Evolutionary conservation across 495 filamentous ascomycete species (phyloP).

Genomic region (Daldinia caldariorum): DNA sequence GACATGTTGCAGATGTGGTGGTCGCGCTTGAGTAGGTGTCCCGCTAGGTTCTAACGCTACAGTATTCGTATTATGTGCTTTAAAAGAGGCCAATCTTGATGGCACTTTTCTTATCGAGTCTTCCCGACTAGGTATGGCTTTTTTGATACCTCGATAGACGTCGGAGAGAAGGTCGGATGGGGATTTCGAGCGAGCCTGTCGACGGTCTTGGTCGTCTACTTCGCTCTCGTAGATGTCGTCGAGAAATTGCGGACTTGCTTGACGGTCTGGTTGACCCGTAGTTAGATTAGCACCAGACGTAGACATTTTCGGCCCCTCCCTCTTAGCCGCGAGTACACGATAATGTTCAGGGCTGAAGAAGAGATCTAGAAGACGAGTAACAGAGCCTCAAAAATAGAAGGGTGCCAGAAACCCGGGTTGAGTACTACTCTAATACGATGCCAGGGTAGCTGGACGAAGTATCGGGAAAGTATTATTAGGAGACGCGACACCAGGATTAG

Average conservation of each 20-base stretch:
- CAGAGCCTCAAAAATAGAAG: conserved; percentile 27
- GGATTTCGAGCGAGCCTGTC: conserved; percentile 47
- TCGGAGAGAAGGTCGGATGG: conserved; percentile 58
- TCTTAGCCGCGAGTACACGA: conserved; percentile 15
- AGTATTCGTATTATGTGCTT: conserved; percentile 38
- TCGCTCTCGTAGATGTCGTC: conserved; percentile 51
- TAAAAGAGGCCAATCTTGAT: conserved; percentile 46
- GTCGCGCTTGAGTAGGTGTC: conserved; percentile 42
- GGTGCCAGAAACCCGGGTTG: conserved; percentile 22
- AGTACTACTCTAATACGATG: conserved; percentile 37
- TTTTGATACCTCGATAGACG: conserved; percentile 62
- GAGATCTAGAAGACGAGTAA: conserved; percentile 23
- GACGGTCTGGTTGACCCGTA: conserved; percentile 32
- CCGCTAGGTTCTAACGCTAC: conserved; percentile 42
- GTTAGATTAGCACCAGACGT: conserved; percentile 38
- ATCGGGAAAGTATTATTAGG: conserved; percentile 26
- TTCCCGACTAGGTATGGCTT: conserved; percentile 55
- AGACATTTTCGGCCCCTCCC: conserved; percentile 37
- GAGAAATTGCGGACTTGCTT: conserved; percentile 24
- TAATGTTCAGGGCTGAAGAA: conserved; percentile 19
- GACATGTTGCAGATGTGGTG: conserved; percentile 55
- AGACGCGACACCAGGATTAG: conserved; percentile 20
- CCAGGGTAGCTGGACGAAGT: conserved; percentile 24
- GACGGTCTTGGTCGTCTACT: conserved; percentile 50
- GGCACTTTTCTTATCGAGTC: conserved; percentile 47